Conservation (phyloP, 345 rosid species). For the Pugionium cornutum region DNA sequence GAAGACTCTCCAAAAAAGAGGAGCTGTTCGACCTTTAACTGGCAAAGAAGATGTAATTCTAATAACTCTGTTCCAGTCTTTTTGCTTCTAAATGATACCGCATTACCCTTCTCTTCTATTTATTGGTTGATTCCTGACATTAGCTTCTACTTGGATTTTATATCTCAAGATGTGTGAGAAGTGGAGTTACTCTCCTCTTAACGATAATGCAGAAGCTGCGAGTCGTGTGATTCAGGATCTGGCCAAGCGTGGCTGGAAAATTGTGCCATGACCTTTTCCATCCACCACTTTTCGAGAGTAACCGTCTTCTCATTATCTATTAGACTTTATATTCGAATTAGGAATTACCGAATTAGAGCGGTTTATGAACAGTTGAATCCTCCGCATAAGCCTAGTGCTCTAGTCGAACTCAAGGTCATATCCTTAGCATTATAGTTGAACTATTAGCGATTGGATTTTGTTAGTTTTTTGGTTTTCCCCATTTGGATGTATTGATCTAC, state of each 20-base stretch:
- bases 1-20: conserved; percentile 63
- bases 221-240: conserved; percentile 63
- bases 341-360: background rate
- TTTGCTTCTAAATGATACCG: background rate
- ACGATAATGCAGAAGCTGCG: conserved; percentile 79
- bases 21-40: conserved; percentile 68
- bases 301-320: conserved; percentile 2
- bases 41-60: conserved; percentile 81
- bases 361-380: background rate
- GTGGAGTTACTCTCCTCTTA: conserved; percentile 85
- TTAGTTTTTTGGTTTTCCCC: conserved; percentile 18
- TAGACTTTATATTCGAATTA: too few species aligned
- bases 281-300: conserved; percentile 24
- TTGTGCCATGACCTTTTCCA: conserved; percentile 29
- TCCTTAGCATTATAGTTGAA: conserved; percentile 16
- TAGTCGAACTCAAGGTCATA: background rate
- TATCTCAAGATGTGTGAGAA: conserved; percentile 62
- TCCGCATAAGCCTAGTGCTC: too few species aligned
- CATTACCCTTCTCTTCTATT: background rate
- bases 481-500: conserved; percentile 21
- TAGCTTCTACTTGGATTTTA: conserved; percentile 20
- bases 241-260: conserved; percentile 65
- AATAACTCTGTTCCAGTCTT: background rate
- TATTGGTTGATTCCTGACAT: background rate
- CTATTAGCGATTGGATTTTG: conserved; percentile 12